A percentile compares a stretch with the other conserved stretches of the same genome.
These are phyloP conservation scores for Colletotrichum orchidophilum DNA, from an alignment of 2,329 filamentous ascomycete genomes.

Conservation along the genomic window DNA sequence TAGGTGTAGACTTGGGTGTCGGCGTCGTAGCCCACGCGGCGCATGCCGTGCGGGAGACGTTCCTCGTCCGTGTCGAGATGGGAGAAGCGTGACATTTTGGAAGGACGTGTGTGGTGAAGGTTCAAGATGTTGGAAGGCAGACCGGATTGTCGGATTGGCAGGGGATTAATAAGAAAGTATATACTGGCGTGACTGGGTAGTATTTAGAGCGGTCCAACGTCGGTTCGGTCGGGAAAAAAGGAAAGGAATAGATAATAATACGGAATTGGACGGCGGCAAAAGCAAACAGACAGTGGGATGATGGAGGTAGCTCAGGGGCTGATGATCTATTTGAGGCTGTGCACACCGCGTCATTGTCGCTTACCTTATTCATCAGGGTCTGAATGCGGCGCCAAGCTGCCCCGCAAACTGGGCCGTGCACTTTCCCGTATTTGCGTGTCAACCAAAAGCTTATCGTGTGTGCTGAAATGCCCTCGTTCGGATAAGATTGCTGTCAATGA, in stretches of 20 bases:
- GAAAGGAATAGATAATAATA: background rate
- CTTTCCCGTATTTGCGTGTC: background rate
- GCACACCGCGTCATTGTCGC: background rate
- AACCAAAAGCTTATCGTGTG: background rate
- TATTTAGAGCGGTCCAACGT: background rate
- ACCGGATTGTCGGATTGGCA: too few relatives aligned
- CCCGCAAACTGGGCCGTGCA: background rate
- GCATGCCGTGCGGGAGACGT: conserved; percentile 64
- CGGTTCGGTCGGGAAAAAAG: background rate
- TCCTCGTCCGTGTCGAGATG: conserved; percentile 58
- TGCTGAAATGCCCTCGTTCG: background rate
- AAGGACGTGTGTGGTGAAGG: background rate
- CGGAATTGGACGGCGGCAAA: background rate
- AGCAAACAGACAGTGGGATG: background rate
- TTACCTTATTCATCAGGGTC: background rate
- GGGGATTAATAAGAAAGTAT: background rate
- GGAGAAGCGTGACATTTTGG: conserved; percentile 52
- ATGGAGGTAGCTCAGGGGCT: background rate
- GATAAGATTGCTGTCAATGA: background rate
- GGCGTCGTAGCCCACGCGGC: conserved; percentile 64
- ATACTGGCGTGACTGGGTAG: background rate
- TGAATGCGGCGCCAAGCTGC: background rate
- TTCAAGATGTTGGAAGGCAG: background rate
- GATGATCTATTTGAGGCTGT: conserved; percentile 2
- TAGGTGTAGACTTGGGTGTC: conserved; percentile 64